Percentiles rank a stretch among this genome's conserved stretches.
phyloP scores from a whole-genome alignment of 2,329 filamentous ascomycete species.

The Exophiala phaeomuriformis region DNA sequence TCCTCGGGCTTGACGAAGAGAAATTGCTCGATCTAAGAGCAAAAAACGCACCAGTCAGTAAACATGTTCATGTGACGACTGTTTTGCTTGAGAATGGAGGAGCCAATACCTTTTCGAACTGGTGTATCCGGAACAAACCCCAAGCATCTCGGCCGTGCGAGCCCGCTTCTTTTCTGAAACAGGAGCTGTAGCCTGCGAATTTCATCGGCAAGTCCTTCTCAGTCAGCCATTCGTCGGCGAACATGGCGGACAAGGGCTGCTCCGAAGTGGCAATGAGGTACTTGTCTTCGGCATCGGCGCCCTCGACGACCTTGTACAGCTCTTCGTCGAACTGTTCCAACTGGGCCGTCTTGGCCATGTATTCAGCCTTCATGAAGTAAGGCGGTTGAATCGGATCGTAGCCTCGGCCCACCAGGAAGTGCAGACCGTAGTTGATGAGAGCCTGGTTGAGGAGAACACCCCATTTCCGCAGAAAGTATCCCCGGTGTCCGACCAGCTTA shows the following conservation, averaged over 20 bases:
- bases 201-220: slow-evolving; percentile 81
- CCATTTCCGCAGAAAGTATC: slow-evolving; percentile 85
- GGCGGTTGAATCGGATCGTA: slow-evolving; percentile 80
- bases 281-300: slow-evolving; percentile 84
- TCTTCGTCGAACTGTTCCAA: slow-evolving; percentile 97
- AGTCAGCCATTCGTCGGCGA: slow-evolving; percentile 88
- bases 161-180: slow-evolving; percentile 92
- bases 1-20: slow-evolving; percentile 76
- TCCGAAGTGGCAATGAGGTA: slow-evolving; percentile 77
- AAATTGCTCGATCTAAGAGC: slow-evolving; percentile 62
- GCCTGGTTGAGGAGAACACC: slow-evolving; percentile 89
- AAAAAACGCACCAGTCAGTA: neutral
- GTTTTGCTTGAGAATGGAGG: neutral
- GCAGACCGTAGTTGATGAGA: slow-evolving; percentile 86
- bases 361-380: slow-evolving; percentile 88
- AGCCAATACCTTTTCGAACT: slow-evolving; percentile 74
- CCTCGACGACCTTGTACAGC: slow-evolving; percentile 86
- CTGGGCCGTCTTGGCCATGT: slow-evolving; percentile 98
- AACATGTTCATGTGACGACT: neutral
- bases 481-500: slow-evolving; percentile 89
- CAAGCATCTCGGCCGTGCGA: slow-evolving; percentile 88
- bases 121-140: slow-evolving; percentile 96
- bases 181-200: slow-evolving; percentile 86
- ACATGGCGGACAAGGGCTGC: slow-evolving; percentile 87
- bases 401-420: slow-evolving; percentile 74